Evolutionary conservation across 78 protist genomes (phyloP), one percentile per base, ranked within the genome.

Genomic region (Ministeria vibrans): DNA sequence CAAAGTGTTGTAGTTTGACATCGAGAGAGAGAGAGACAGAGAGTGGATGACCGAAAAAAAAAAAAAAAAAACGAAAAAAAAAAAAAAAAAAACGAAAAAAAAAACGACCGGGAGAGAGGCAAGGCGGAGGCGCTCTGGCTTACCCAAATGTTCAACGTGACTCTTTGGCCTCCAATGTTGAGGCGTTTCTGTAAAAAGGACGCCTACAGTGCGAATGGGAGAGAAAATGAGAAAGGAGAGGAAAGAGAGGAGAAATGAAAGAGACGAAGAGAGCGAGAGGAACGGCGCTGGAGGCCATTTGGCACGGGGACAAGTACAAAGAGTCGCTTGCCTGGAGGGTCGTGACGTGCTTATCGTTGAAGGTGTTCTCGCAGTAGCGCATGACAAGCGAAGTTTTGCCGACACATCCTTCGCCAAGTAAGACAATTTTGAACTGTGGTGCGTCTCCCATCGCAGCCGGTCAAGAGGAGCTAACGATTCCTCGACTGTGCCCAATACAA

Each of bases 391-490:
- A 90, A 7, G 98, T 93, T 76, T 95, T 95, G 30, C 98, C 98
- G 69, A 95, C 98, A 41, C 96, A 92, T n/a, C 97, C 97, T 75
- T 94, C 97, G 45, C 97, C 97, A 27, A 94, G 88, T 22, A 94
- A 84, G 7, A 94, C 97, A 59, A 94, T 76, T 79, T 94, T 59
- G 18, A 59, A 59, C 64, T 46, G 55, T n/a, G n/a, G n/a, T n/a
- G n/a, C n/a, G n/a, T n/a, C n/a, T n/a, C n/a, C n/a, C n/a, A n/a
- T n/a, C n/a, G n/a, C n/a, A n/a, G n/a, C n/a, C n/a, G n/a, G n/a
- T n/a, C n/a, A n/a, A n/a, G n/a, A n/a, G n/a, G n/a, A n/a, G n/a
- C n/a, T n/a, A n/a, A n/a, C n/a, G n/a, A n/a, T n/a, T n/a, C n/a
- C n/a, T n/a, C n/a, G n/a, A n/a, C n/a, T n/a, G n/a, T n/a, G n/a